Percentiles rank a stretch among this genome's conserved stretches.
phyloP scores from a whole-genome alignment of 352 stramenopile genomes.

The Halophytophthora polymorphica region DNA sequence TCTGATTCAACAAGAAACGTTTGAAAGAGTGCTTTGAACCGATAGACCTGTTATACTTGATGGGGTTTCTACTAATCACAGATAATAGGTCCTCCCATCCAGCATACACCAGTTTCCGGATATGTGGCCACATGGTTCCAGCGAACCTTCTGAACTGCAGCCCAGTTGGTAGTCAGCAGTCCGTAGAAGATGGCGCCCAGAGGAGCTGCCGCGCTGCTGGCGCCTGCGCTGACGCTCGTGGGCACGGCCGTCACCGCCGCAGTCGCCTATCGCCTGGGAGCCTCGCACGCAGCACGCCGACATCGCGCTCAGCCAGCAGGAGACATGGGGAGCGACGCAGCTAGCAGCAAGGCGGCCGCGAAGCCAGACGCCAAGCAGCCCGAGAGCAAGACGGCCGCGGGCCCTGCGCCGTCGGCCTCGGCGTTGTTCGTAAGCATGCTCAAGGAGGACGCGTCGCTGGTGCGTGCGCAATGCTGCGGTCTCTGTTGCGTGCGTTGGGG shows the following conservation, averaged over 20 bases:
- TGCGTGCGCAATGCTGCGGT: slow-evolving; percentile 6
- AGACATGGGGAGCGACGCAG: too few relatives aligned
- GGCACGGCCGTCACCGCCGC: slow-evolving; percentile 29
- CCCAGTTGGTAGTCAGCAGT: neutral
- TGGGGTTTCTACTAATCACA: too few relatives aligned
- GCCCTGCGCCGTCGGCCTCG: slow-evolving; percentile 16
- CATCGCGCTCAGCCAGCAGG: too few relatives aligned
- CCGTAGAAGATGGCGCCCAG: slow-evolving; percentile 14
- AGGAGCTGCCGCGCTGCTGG: slow-evolving; percentile 7
- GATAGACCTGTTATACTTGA: too few relatives aligned
- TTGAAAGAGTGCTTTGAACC: too few relatives aligned
- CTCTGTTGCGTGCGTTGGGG: neutral
- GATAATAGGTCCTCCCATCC: too few relatives aligned
- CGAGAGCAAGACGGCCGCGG: slow-evolving; percentile 6
- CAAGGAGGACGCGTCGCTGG: slow-evolving; percentile 47
- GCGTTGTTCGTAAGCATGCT: slow-evolving; percentile 40
- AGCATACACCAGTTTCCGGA: too few relatives aligned
- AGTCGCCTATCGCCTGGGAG: slow-evolving; percentile 22
- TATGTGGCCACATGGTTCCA: neutral
- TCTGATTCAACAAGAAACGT: too few relatives aligned
- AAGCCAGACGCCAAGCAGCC: slow-evolving; percentile 1
- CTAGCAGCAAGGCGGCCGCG: too few relatives aligned
- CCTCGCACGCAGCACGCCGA: slow-evolving; percentile 1
- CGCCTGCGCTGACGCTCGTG: slow-evolving; percentile 27
- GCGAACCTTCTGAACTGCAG: slow-evolving; percentile 1